These are phyloP conservation scores for Lactifluus pinguis DNA, from an alignment of 768 basidiomycete species.

Conservation along the genomic window DNA sequence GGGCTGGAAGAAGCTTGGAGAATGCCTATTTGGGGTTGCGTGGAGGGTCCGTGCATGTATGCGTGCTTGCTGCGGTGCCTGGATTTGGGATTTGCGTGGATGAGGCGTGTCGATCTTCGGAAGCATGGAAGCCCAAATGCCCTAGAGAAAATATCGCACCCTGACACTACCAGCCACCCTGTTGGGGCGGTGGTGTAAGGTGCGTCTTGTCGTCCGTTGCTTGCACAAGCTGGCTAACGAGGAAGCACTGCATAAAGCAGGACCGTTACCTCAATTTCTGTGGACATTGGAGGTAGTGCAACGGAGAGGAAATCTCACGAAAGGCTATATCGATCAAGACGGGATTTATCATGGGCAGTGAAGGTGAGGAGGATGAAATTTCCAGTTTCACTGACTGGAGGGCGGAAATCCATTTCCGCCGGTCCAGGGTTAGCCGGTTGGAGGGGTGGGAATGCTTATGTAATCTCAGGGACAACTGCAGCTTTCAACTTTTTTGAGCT, in stretches of 20 bases:
- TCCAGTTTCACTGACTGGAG: background rate
- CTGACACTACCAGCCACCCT: background rate
- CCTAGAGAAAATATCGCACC: background rate
- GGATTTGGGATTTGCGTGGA: background rate
- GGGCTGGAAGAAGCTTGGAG: background rate
- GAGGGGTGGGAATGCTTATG: background rate
- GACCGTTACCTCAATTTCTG: background rate
- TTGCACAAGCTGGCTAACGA: no score
- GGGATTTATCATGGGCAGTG: background rate
- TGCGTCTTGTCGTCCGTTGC: background rate
- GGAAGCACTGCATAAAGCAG: background rate
- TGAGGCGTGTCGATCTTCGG: background rate
- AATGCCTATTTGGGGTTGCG: background rate
- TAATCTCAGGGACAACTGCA: background rate
- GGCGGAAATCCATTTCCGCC: background rate
- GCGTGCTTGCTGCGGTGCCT: no score
- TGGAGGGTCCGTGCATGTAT: background rate
- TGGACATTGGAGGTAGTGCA: background rate
- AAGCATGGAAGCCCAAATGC: background rate
- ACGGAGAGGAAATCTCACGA: background rate
- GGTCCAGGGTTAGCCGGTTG: background rate
- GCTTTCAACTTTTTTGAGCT: constrained; percentile 5
- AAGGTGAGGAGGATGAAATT: background rate
- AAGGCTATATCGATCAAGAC: background rate
- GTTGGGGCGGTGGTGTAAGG: background rate